Base-by-base conservation (phyloP, 441 rosid genomes). In the Kokia cookei region DNA sequence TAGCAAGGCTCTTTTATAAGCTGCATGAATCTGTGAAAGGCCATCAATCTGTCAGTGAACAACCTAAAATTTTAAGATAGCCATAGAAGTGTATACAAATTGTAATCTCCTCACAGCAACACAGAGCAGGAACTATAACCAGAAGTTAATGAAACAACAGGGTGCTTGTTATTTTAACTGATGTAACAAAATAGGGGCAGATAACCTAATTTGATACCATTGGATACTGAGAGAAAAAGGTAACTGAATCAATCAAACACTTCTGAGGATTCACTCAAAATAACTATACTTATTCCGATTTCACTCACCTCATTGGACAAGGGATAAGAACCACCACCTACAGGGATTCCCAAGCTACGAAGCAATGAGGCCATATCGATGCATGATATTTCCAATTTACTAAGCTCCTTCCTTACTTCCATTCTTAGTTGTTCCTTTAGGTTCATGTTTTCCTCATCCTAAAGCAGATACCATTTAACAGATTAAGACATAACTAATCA, bases 401-500 rank as follows among this genome's bases (percentile, higher is more conserved):
- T 55, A 67, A 94, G 93, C 81, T 89, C 84, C 84, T 84, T 85
- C 72, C 84, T 82, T 72, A 88, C 82, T 80, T 88, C 93, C 73
- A 73, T 82, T 57, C 98, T 93, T 35, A 84, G 74, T 75, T 79
- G 78, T 82, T 94, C 98, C 77, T 90, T 94, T 84, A 87, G 65
- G 79, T 80, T 90, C 92, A 86, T 85, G 77, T 90, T 84, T 78
- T 90, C 97, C 84, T 90, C 92, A 29, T 88, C 97, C 98, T 94
- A 80, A 73, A 80, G 74, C 75, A 60, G 14, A 53, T 75, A 77
- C 43, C 65, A 73, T 73, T 40, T 55, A 51, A 67, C 58, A 75
- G 37, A 61, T 51, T 51, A 29, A 69, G 13, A 62, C 35, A 15
- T 12, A 65, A 4, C 13, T 65, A 15, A 2, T 42, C 51, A 77